Conservation (phyloP, 1,139 yeast species). For the Zhuliangozyma parablackwelliae region DNA sequence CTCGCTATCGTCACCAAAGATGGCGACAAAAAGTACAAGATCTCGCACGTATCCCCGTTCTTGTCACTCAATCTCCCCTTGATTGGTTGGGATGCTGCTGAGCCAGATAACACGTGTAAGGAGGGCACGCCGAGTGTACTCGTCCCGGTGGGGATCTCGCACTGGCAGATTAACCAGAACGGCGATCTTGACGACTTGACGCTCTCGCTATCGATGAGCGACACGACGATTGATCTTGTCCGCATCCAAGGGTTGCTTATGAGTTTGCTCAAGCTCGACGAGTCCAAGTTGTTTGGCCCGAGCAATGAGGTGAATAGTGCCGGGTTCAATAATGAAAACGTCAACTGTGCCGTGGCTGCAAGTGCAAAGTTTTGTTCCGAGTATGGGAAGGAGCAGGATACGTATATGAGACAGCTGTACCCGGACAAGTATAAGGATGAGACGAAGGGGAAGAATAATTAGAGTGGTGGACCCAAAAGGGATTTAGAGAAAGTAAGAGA, state of each 20-base stretch:
- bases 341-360: conserved; percentile 26
- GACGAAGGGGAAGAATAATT: no score
- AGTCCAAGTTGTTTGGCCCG: not conserved
- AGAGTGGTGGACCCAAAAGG: no score
- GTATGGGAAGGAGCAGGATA: conserved; percentile 15
- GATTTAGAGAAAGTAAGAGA: no score
- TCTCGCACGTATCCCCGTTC: conserved; percentile 29
- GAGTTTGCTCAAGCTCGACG: not conserved
- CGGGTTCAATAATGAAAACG: conserved; percentile 27
- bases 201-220: conserved; percentile 29
- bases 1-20: conserved; percentile 22
- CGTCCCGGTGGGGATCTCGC: conserved; percentile 34
- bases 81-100: conserved; percentile 25
- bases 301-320: not conserved
- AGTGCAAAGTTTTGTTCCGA: conserved; percentile 22
- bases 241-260: conserved; percentile 22
- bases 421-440: no score
- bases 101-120: conserved; percentile 4
- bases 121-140: conserved; percentile 17
- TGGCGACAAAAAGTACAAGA: conserved; percentile 15
- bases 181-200: conserved; percentile 25
- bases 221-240: conserved; percentile 28
- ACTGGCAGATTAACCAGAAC: conserved; percentile 17
- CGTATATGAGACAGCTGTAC: no score
- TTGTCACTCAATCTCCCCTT: conserved; percentile 29